A percentile compares a stretch with the other conserved stretches of the same genome.
Conservation (phyloP, 1,284 basidiomycete genomes). For the Pseudozyma thailandica region DNA sequence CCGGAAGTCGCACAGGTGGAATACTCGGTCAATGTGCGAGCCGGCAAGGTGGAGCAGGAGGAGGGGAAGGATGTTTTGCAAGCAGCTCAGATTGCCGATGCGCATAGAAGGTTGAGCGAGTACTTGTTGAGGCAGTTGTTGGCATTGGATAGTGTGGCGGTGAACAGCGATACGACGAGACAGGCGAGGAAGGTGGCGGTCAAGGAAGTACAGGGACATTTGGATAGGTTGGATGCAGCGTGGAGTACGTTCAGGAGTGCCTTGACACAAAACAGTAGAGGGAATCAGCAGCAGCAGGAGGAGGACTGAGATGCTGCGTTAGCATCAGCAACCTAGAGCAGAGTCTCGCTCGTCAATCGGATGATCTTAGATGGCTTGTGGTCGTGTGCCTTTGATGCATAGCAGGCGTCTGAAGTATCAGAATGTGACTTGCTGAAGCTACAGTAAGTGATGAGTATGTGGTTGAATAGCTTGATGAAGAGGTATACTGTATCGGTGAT, state of each 20-base stretch:
- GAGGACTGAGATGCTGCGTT: background rate
- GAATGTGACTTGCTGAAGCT: too few species aligned
- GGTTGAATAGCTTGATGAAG: too few species aligned
- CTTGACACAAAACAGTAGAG: background rate
- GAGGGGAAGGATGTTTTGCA: background rate
- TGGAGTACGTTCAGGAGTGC: constrained; percentile 42
- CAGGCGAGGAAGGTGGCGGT: constrained; percentile 61
- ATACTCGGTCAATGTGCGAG: constrained; percentile 11
- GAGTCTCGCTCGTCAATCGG: too few species aligned
- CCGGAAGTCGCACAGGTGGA: constrained; percentile 60
- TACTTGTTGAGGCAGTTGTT: constrained; percentile 60
- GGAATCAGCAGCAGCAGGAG: background rate
- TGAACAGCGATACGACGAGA: constrained; percentile 57
- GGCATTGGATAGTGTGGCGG: constrained; percentile 56
- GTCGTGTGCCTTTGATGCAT: too few species aligned
- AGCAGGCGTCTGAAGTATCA: too few species aligned
- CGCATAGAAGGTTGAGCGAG: constrained; percentile 61
- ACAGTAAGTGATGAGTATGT: too few species aligned
- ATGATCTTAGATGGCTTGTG: too few species aligned
- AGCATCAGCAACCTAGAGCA: too few species aligned
- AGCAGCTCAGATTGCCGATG: constrained; percentile 26
- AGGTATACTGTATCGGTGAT: background rate
- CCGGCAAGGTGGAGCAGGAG: background rate
- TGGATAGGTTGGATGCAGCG: constrained; percentile 64
- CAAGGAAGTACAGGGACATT: constrained; percentile 59